Evolutionary conservation across 352 stramenopile genomes (phyloP).

Genomic region (Pseudoperonospora humuli): DNA sequence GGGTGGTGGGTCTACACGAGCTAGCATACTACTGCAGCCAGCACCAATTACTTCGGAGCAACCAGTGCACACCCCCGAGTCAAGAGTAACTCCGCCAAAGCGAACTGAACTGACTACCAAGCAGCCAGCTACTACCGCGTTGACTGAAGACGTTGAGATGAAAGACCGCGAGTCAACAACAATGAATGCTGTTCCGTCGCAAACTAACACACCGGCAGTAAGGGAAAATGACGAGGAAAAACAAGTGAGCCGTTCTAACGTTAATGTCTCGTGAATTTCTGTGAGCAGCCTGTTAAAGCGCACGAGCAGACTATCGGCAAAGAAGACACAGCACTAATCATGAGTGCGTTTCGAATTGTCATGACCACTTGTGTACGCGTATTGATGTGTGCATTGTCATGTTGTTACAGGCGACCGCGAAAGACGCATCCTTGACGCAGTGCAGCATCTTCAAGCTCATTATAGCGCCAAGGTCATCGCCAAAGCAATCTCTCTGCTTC

Average conservation of each 20-base stretch:
- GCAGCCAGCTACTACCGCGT: background rate
- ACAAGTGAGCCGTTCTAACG: background rate
- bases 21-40: constrained; percentile 22
- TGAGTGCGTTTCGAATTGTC: constrained; percentile 27
- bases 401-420: constrained; percentile 49
- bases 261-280: background rate
- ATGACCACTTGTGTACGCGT: background rate
- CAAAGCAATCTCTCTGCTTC: constrained; percentile 35
- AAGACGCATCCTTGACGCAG: constrained; percentile 35
- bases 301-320: constrained; percentile 13
- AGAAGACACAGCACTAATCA: constrained; percentile 27
- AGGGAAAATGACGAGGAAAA: background rate
- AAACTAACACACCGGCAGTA: constrained; percentile 5
- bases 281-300: background rate
- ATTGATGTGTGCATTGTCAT: constrained; percentile 1
- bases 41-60: background rate
- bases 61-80: background rate
- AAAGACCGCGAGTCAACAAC: background rate
- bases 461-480: constrained; percentile 25
- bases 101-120: background rate
- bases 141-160: constrained; percentile 16
- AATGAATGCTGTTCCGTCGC: background rate
- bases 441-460: constrained; percentile 29
- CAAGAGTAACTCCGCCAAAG: background rate
- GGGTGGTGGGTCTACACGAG: constrained; percentile 24